Evolutionary conservation across 345 rosid genomes (phyloP), one percentile per base, ranked within the genome.

Genomic region (Populus nigra): DNA sequence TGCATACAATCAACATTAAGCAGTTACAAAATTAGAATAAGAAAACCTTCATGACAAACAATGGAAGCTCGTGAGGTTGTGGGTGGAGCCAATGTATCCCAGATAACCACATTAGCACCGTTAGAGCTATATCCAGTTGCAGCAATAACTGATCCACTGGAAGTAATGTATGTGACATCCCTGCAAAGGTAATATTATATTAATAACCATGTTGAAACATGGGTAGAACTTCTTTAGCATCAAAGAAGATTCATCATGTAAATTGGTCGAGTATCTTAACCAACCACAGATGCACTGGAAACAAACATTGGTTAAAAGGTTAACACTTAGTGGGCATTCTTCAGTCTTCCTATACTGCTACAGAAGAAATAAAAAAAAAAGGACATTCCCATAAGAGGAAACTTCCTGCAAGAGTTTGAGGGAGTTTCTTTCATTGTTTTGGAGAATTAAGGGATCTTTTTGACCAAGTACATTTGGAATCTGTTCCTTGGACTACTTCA

Each of bases 41-140:
- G 76, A 79, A 75, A 73, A 94, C 97, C 98, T 88, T 94, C 94
- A 87, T 94, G 98, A 81, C 97, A 91, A 69, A 82, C 76, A 80
- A 91, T 88, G 69, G 95, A 89, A 78, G 98, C 97, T 66, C 82
- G 92, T 9, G 97, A 91, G 69, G 94, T 91, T 77, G 94, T 82
- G 55, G 98, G 91, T 5, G 97, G 98, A 84, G 97, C 98, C 84
- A 91, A 81, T 61, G 97, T 93, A 83, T 94, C 98, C 98, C 98
- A 94, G 73, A 94, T 79, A 71, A 94, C 97, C 50, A 89, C 97
- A 85, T 93, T 94, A 73, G 83, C 89, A 82, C 92, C 90, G 80
- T 88, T 94, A 47, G 93, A 85, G 85, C 92, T 94, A 83, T 83
- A 83, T 84, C 98, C 97, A 59, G 95, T 87, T 38, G 97, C 92